phyloP scores from a whole-genome alignment of 352 stramenopile species.

The Phytophthora pini region DNA sequence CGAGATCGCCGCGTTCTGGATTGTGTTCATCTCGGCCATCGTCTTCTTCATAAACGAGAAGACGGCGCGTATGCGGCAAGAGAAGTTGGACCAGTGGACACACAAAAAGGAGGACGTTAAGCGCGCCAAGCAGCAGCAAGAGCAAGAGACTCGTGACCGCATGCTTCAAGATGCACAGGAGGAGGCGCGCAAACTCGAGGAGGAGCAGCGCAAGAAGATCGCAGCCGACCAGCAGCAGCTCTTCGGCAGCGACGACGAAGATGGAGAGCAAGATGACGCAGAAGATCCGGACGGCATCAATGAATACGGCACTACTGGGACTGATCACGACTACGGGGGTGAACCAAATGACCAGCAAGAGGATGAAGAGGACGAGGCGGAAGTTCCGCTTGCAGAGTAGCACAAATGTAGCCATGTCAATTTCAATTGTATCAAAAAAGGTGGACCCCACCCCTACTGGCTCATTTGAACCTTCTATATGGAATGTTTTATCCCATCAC shows the following conservation, averaged over 20 bases:
- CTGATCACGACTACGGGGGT: neutral
- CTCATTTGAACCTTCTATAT: constrained; percentile 12
- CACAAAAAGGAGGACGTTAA: constrained; percentile 37
- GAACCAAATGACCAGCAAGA: constrained; percentile 14
- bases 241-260: constrained; percentile 46
- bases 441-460: neutral
- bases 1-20: constrained; percentile 73
- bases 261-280: constrained; percentile 32
- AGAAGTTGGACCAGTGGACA: constrained; percentile 44
- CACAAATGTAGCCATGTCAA: constrained; percentile 25
- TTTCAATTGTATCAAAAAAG: constrained; percentile 21
- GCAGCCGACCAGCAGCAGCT: constrained; percentile 49
- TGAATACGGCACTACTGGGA: constrained; percentile 18
- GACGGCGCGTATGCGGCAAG: constrained; percentile 42
- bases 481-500: constrained; percentile 22
- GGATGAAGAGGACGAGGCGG: constrained; percentile 26
- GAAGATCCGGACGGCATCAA: constrained; percentile 32
- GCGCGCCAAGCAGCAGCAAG: constrained; percentile 35
- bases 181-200: constrained; percentile 45
- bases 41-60: constrained; percentile 65
- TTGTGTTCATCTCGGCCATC: constrained; percentile 52
- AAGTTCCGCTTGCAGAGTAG: constrained; percentile 9
- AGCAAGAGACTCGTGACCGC: constrained; percentile 44
- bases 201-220: constrained; percentile 48
- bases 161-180: constrained; percentile 43